These are phyloP conservation scores for Ophiostoma australiae DNA, from an alignment of 2,329 filamentous ascomycete species.

Conservation along the genomic window DNA sequence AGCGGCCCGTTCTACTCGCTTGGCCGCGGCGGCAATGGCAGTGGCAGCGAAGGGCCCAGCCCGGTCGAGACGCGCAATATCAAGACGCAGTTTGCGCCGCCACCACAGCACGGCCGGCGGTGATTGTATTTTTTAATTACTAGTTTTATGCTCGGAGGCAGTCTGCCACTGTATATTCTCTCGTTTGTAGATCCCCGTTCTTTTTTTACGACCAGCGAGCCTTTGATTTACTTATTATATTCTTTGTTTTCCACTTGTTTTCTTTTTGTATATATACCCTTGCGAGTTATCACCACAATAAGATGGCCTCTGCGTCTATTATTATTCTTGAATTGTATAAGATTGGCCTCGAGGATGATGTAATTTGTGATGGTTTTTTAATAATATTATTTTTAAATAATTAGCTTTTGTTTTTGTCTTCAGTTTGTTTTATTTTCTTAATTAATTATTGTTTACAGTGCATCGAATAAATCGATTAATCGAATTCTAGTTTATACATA, in stretches of 20 bases:
- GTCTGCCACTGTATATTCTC: background rate
- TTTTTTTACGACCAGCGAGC: background rate
- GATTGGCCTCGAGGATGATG: too few relatives aligned
- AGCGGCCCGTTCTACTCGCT: background rate
- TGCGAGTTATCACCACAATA: background rate
- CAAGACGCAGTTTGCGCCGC: background rate
- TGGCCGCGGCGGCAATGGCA: background rate
- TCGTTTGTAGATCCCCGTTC: background rate
- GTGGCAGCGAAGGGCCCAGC: background rate
- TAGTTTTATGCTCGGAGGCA: background rate
- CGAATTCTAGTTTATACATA: too few relatives aligned
- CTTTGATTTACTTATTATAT: too few relatives aligned
- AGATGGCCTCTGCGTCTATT: background rate
- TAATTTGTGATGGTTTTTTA: too few relatives aligned
- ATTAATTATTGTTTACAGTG: too few relatives aligned
- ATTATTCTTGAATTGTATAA: too few relatives aligned
- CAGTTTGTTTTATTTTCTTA: too few relatives aligned
- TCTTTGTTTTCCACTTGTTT: too few relatives aligned
- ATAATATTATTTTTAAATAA: too few relatives aligned
- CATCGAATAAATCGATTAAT: too few relatives aligned
- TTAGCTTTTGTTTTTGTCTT: too few relatives aligned
- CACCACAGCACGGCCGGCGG: background rate
- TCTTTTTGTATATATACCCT: background rate
- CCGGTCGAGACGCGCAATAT: slow-evolving; percentile 6
- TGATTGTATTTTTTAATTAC: background rate